Evolutionary conservation across 1,284 basidiomycete species (phyloP).

Genomic region (Vanrija sp.): DNA sequence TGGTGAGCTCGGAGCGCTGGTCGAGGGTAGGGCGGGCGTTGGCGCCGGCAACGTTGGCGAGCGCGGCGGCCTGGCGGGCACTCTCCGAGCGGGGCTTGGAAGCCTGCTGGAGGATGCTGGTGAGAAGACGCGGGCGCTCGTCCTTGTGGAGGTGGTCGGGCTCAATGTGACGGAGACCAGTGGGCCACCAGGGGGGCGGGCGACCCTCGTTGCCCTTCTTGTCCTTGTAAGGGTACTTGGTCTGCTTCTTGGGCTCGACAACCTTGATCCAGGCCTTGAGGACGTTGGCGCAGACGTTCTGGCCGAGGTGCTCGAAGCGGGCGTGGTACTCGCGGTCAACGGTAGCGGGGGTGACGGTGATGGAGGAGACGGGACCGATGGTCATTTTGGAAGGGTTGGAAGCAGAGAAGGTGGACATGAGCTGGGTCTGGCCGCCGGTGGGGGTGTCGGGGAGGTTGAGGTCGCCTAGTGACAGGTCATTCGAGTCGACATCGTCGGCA

Average conservation of each 20-base stretch:
- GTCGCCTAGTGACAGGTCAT: constrained; percentile 8
- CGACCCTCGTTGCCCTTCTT: constrained; percentile 54
- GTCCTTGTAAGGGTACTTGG: constrained; percentile 56
- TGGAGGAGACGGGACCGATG: constrained; percentile 25
- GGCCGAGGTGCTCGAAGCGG: constrained; percentile 50
- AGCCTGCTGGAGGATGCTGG: constrained; percentile 50
- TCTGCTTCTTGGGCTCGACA: constrained; percentile 57
- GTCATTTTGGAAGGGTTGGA: constrained; percentile 22
- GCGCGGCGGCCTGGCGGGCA: neutral
- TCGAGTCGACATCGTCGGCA: constrained; percentile 28
- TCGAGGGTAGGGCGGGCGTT: neutral
- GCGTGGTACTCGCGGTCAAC: constrained; percentile 43
- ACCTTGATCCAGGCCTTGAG: constrained; percentile 56
- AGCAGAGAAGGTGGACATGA: constrained; percentile 28
- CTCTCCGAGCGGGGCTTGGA: constrained; percentile 22
- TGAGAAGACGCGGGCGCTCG: constrained; percentile 52
- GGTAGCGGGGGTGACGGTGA: constrained; percentile 31
- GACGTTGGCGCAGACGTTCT: constrained; percentile 54
- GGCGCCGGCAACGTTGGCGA: constrained; percentile 1
- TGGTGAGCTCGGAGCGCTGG: constrained; percentile 26
- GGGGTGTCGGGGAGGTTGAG: constrained; percentile 2
- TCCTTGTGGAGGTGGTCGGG: constrained; percentile 55
- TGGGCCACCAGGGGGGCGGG: constrained; percentile 55
- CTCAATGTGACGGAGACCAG: constrained; percentile 53
- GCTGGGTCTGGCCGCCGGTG: constrained; percentile 7